A percentile compares a stretch with the other conserved stretches of the same genome.
phyloP scores from a whole-genome alignment of 768 basidiomycete genomes.

The Lactarius psammicola region DNA sequence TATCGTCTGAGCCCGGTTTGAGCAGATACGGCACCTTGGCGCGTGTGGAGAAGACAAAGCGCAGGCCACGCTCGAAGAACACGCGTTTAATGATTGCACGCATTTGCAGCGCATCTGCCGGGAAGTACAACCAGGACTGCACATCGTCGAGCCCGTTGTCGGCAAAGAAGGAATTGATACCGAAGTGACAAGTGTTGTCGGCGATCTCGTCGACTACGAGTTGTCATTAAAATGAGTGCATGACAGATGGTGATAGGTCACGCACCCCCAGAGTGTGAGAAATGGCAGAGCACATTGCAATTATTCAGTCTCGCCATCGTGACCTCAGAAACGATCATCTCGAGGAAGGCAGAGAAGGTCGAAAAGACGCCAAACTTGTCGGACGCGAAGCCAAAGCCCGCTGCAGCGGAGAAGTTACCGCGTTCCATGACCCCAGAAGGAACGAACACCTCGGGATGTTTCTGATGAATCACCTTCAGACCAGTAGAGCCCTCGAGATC shows the following conservation, averaged over 20 bases:
- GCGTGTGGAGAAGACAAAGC: conserved; percentile 87
- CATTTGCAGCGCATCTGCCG: conserved; percentile 83
- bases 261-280: conserved; percentile 83
- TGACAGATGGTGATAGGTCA: background rate
- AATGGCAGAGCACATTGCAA: conserved; percentile 85
- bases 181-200: conserved; percentile 61
- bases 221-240: background rate
- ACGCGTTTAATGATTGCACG: conserved; percentile 68
- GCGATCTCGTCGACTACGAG: conserved; percentile 45
- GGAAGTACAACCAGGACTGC: conserved; percentile 83
- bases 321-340: conserved; percentile 86
- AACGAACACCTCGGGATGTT: conserved; percentile 85
- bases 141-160: conserved; percentile 85
- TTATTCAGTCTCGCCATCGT: conserved; percentile 92
- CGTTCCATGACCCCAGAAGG: conserved; percentile 88
- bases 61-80: conserved; percentile 79
- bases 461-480: conserved; percentile 82
- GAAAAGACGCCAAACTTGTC: conserved; percentile 88
- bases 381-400: conserved; percentile 80
- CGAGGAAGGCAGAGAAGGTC: conserved; percentile 88
- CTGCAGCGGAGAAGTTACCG: conserved; percentile 79
- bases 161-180: conserved; percentile 83
- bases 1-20: conserved; percentile 65
- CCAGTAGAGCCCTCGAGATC: conserved; percentile 90
- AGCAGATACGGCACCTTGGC: conserved; percentile 88